Evolutionary conservation across 2,329 filamentous ascomycete genomes (phyloP).

Genomic region (Blastomyces silverae): DNA sequence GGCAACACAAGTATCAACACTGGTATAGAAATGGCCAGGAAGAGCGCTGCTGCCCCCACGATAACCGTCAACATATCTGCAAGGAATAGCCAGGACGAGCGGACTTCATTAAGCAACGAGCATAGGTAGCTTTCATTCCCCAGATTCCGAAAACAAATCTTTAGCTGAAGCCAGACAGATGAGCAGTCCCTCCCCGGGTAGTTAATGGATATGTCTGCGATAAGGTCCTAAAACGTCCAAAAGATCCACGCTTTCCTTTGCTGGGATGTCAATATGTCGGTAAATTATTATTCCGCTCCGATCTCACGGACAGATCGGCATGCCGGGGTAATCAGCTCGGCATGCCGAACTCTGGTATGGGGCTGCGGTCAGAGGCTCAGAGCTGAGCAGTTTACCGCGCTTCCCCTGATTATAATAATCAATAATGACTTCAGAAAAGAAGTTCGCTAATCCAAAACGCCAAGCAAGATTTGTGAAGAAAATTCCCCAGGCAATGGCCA

Average conservation of each 20-base stretch:
- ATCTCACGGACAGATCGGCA: background rate
- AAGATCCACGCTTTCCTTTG: background rate
- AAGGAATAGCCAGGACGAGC: background rate
- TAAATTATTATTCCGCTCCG: background rate
- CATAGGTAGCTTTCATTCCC: background rate
- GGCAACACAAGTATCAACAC: background rate
- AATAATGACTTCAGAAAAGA: too few species aligned
- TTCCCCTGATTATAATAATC: too few species aligned
- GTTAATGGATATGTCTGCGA: too few species aligned
- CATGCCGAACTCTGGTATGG: background rate
- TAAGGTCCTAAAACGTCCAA: background rate
- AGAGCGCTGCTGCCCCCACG: background rate
- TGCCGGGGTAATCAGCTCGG: background rate
- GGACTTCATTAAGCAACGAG: background rate
- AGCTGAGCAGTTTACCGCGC: too few species aligned
- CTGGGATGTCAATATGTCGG: background rate
- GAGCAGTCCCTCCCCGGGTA: background rate
- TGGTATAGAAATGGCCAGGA: background rate
- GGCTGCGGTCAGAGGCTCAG: too few species aligned
- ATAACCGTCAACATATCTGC: background rate
- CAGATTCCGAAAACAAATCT: background rate
- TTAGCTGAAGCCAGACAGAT: background rate
- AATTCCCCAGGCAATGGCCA: background rate
- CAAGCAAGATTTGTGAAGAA: too few species aligned
- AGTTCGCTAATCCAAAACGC: too few species aligned